Evolutionary conservation across 2,329 filamentous ascomycete genomes (phyloP).

Genomic region (Pseudopyricularia cyperi): DNA sequence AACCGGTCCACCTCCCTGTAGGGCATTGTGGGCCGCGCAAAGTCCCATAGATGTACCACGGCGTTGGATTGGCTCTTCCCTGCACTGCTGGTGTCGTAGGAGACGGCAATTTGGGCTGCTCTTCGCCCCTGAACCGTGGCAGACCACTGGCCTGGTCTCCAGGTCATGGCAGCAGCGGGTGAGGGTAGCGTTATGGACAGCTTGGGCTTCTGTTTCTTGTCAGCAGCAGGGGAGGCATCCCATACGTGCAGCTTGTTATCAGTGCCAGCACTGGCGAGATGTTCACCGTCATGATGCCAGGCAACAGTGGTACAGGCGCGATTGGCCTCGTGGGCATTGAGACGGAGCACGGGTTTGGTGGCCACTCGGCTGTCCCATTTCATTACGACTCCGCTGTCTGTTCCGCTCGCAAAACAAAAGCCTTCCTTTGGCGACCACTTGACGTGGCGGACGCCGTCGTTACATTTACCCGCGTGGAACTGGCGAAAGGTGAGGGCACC

Average conservation of each 20-base stretch:
- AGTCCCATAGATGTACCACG: slow-evolving; percentile 53
- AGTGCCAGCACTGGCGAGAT: slow-evolving; percentile 48
- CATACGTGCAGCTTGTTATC: slow-evolving; percentile 52
- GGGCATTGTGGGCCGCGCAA: slow-evolving; percentile 53
- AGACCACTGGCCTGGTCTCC: slow-evolving; percentile 55
- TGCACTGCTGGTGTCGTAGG: slow-evolving; percentile 38
- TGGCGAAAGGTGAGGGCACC: slow-evolving; percentile 30
- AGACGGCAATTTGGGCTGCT: slow-evolving; percentile 48
- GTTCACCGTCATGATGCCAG: slow-evolving; percentile 57
- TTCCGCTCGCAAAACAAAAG: slow-evolving; percentile 50
- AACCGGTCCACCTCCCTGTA: slow-evolving; percentile 54
- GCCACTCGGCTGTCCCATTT: slow-evolving; percentile 52
- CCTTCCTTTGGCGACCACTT: slow-evolving; percentile 51
- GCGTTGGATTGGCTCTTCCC: slow-evolving; percentile 39
- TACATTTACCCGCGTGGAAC: slow-evolving; percentile 33
- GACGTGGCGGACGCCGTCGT: slow-evolving; percentile 50
- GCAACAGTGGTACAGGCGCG: slow-evolving; percentile 45
- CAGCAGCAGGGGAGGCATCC: slow-evolving; percentile 46
- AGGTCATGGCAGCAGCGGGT: slow-evolving; percentile 44
- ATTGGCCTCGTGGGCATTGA: slow-evolving; percentile 38
- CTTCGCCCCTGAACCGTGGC: slow-evolving; percentile 45
- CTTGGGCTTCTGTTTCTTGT: slow-evolving; percentile 52
- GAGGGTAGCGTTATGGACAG: slow-evolving; percentile 49
- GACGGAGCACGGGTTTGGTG: slow-evolving; percentile 38
- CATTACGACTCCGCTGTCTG: slow-evolving; percentile 46